Evolutionary conservation across 2,329 filamentous ascomycete species (phyloP), one percentile per base, ranked within the genome.

Genomic region (Passalora sequoiae): DNA sequence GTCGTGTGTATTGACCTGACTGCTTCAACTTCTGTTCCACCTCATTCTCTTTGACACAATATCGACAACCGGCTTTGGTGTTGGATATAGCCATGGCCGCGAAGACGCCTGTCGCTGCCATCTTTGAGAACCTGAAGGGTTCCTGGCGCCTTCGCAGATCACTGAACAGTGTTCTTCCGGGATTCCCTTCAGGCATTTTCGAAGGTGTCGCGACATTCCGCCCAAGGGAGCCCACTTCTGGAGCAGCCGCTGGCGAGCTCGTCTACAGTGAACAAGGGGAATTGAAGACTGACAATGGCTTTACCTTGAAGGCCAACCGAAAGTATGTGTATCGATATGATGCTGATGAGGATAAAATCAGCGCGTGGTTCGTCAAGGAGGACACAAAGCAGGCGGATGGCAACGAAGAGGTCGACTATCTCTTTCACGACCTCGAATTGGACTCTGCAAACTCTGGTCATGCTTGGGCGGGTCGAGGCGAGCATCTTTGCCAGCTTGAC

Each of bases 381-480:
- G 82, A 88, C 51, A 64, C 71, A 10, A 72, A 70, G 51, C 72
- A 72, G 8, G 46, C 55, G 19, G 51, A 60, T 1, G 60, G 58
- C 35, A 42, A 52, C 16, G 63, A 65, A 49, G 63, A 65, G 40
- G 80, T 81, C 0, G 84, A 88, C 58, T 84, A 88, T 50, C 67
- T 89, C 15, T 91, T 89, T 62, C 84, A 89, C 56, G 75, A 81
- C 50, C 67, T 89, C n/a, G 74, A 83, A 44, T 84, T 89, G 50
- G 47, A 69, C 22, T 54, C 61, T 1, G 50, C 61, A 4, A 27
- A 27, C 24, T 55, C 62, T 1, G 43, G 40, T 12, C 54, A 61
- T 1, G 65, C 64, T 41, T 86, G 83, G 79, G 64, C 68, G 30
- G 84, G 83, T 0, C 79, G 73, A 53, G 80, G 82, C 0, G 76